A percentile compares a stretch with the other conserved stretches of the same genome.
Conservation (phyloP, 2,329 filamentous ascomycete species). For the Ilyonectria destructans region DNA sequence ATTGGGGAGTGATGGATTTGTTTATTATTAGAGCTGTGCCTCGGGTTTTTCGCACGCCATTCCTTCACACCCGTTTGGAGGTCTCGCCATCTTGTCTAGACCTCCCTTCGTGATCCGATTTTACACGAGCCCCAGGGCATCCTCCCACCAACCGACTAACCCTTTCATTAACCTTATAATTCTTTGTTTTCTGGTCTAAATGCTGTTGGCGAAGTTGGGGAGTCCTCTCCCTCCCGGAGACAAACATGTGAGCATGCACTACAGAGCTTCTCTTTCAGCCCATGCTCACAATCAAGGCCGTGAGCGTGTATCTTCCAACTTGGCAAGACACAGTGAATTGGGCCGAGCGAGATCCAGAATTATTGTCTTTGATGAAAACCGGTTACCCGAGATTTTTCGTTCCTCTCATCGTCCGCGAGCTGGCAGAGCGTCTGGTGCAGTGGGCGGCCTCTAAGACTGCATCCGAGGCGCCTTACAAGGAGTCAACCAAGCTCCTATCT, state of each 20-base stretch:
- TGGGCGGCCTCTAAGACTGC: constrained; percentile 23
- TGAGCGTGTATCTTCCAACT: constrained; percentile 52
- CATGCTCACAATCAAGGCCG: constrained; percentile 35
- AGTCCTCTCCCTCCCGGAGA: constrained; percentile 47
- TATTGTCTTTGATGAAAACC: constrained; percentile 43
- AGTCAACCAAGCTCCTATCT: neutral
- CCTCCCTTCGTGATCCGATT: neutral
- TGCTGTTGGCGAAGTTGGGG: constrained; percentile 30
- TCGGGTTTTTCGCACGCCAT: no score
- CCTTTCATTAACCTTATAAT: no score
- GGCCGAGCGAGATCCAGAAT: constrained; percentile 41
- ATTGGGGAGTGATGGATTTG: neutral
- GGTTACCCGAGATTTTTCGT: constrained; percentile 52
- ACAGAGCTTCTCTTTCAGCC: neutral
- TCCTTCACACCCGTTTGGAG: no score
- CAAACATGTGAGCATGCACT: constrained; percentile 43
- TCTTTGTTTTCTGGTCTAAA: neutral
- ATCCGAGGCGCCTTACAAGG: neutral
- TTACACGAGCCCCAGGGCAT: neutral
- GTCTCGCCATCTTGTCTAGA: neutral
- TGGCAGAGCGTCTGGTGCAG: constrained; percentile 40
- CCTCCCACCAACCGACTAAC: neutral
- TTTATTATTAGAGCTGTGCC: no score
- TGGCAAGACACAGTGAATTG: constrained; percentile 49
- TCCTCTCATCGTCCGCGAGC: constrained; percentile 41